Evolutionary conservation across 2,329 filamentous ascomycete species (phyloP).

Genomic region (Cadophora luteo-olivacea): DNA sequence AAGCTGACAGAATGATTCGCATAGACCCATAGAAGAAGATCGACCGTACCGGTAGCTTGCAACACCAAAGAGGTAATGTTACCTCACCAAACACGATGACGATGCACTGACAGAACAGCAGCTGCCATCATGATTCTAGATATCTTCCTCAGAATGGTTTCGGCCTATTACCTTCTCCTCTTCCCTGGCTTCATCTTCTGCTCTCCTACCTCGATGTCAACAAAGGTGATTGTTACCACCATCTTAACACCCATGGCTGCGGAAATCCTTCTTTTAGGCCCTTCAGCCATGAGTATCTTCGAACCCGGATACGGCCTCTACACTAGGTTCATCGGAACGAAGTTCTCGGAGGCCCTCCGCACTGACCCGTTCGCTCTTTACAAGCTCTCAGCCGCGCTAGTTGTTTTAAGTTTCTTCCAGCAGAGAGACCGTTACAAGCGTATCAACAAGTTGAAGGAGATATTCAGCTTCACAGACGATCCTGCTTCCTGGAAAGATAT

Average conservation of each 20-base stretch:
- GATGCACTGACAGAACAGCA: not conserved
- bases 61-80: not conserved
- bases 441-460: constrained; percentile 23
- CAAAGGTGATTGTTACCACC: constrained; percentile 14
- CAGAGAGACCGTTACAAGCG: constrained; percentile 21
- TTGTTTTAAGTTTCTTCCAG: not conserved
- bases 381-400: not conserved
- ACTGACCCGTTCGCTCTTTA: not conserved
- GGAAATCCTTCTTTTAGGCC: not conserved
- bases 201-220: constrained; percentile 20
- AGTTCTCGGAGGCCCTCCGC: not conserved
- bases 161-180: constrained; percentile 4
- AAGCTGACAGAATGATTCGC: not conserved
- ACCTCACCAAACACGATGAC: no score
- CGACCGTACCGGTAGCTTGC: not conserved
- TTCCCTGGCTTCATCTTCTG: constrained; percentile 21
- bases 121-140: not conserved
- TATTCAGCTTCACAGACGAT: constrained; percentile 24
- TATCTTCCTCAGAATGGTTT: not conserved
- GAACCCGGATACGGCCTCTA: not conserved
- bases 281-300: not conserved
- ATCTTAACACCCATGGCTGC: not conserved
- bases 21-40: not conserved
- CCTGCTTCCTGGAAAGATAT: constrained; percentile 21
- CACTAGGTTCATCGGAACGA: not conserved